These are phyloP conservation scores for Pouteria campechiana DNA, from an alignment of 179 eudicot genomes.

Conservation along the genomic window DNA sequence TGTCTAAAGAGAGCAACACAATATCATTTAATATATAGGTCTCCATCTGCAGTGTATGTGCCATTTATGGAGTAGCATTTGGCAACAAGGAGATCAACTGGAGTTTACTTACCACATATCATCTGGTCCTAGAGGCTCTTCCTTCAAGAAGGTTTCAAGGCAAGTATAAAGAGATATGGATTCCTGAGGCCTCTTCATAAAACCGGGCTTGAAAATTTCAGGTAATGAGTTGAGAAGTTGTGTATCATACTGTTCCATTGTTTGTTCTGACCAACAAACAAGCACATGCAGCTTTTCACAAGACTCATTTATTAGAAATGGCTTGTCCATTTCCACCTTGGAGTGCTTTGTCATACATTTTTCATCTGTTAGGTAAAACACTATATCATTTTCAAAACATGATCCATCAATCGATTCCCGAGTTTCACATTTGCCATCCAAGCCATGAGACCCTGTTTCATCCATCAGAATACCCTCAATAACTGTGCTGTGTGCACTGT, in stretches of 20 bases:
- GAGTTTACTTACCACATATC: slow-evolving; percentile 56
- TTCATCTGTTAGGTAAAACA: slow-evolving; percentile 24
- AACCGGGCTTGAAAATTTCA: slow-evolving; percentile 29
- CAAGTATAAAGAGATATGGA: slow-evolving; percentile 46
- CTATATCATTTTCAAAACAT: slow-evolving; percentile 19
- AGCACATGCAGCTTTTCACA: slow-evolving; percentile 22
- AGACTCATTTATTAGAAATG: slow-evolving; percentile 14
- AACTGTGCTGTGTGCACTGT: slow-evolving; percentile 18
- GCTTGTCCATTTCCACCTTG: slow-evolving; percentile 30
- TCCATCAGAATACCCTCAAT: slow-evolving; percentile 27
- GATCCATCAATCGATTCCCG: slow-evolving; percentile 17
- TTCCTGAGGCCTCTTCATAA: slow-evolving; percentile 21
- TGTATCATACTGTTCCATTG: slow-evolving; percentile 40
- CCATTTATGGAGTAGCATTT: too few relatives aligned
- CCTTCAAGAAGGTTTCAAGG: slow-evolving; percentile 60
- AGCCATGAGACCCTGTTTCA: slow-evolving; percentile 11
- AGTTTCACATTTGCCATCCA: too few relatives aligned
- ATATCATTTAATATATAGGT: too few relatives aligned
- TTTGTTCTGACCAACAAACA: slow-evolving; percentile 53
- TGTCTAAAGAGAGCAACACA: too few relatives aligned
- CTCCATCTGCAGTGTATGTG: too few relatives aligned
- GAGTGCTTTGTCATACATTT: slow-evolving; percentile 4
- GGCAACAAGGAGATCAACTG: neutral
- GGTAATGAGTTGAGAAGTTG: slow-evolving; percentile 40
- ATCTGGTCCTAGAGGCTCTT: slow-evolving; percentile 62